Conservation (phyloP, 2,329 filamentous ascomycete species). For the Claviceps pusilla region DNA sequence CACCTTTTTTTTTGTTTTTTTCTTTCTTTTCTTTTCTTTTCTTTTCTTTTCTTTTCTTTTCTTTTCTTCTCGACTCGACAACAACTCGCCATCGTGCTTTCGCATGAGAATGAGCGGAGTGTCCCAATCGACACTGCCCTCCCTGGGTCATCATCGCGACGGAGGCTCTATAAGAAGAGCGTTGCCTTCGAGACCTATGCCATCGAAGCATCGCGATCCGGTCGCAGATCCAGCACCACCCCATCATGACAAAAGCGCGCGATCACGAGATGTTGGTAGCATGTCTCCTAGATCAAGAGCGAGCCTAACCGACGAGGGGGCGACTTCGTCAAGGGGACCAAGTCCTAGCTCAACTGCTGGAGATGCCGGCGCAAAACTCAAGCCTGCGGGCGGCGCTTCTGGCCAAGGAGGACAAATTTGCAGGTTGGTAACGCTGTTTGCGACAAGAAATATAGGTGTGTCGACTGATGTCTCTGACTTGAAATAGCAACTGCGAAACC, state of each 20-base stretch:
- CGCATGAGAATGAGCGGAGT: conserved; percentile 19
- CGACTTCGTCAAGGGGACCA: conserved; percentile 13
- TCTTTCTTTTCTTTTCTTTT: too few relatives aligned
- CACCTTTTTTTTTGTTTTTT: not conserved
- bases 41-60: too few relatives aligned
- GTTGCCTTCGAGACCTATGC: conserved; percentile 23
- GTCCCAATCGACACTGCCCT: conserved; percentile 11
- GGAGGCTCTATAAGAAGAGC: conserved; percentile 19
- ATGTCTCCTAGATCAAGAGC: conserved; percentile 14
- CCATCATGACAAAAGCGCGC: conserved; percentile 11
- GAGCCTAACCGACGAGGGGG: conserved; percentile 12
- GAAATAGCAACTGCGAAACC: conserved; percentile 74
- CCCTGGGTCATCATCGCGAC: conserved; percentile 17
- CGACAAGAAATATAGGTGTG: not conserved
- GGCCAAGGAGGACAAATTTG: conserved; percentile 49
- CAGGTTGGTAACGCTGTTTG: conserved; percentile 37
- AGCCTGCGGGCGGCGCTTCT: conserved; percentile 7
- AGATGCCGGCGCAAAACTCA: conserved; percentile 7
- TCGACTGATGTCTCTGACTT: conserved; percentile 2
- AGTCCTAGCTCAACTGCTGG: conserved; percentile 14
- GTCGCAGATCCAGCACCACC: conserved; percentile 11
- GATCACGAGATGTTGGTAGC: conserved; percentile 11
- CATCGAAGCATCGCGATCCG: conserved; percentile 16
- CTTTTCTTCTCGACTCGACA: too few relatives aligned
- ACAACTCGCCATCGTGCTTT: not conserved